Conservation (phyloP, 306 rosid genomes). For the Corylus americana region DNA sequence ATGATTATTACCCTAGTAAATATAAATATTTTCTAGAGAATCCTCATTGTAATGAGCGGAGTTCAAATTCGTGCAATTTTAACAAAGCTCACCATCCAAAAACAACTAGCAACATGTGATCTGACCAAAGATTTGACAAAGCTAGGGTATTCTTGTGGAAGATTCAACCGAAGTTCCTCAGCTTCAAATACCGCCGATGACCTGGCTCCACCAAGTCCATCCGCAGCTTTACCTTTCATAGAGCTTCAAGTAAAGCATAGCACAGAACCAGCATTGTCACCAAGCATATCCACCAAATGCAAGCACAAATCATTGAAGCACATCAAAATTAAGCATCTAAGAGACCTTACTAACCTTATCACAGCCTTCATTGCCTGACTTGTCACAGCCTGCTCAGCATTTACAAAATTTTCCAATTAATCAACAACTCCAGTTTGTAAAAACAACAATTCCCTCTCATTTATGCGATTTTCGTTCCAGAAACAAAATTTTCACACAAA, state of each 20-base stretch:
- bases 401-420: slow-evolving; percentile 26
- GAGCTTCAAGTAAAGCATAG: slow-evolving; percentile 42
- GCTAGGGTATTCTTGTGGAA: slow-evolving; percentile 58
- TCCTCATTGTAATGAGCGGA: background rate
- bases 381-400: slow-evolving; percentile 43
- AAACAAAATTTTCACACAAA: background rate
- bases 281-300: slow-evolving; percentile 7
- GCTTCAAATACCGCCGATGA: slow-evolving; percentile 83
- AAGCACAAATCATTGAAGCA: background rate
- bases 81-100: slow-evolving; percentile 74
- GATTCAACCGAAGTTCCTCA: slow-evolving; percentile 52
- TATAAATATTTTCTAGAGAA: too few relatives aligned
- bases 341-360: slow-evolving; percentile 50
- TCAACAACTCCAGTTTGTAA: slow-evolving; percentile 10
- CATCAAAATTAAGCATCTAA: slow-evolving; percentile 6
- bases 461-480: background rate
- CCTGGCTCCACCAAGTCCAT: slow-evolving; percentile 63
- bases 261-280: slow-evolving; percentile 8
- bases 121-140: slow-evolving; percentile 89
- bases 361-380: slow-evolving; percentile 48
- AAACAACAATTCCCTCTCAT: slow-evolving; percentile 16
- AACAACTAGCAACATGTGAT: slow-evolving; percentile 83
- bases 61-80: slow-evolving; percentile 2
- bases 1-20: too few relatives aligned
- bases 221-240: slow-evolving; percentile 40